phyloP scores from a whole-genome alignment of 1,139 yeast species.

The Nakaseomyces glabratus region DNA sequence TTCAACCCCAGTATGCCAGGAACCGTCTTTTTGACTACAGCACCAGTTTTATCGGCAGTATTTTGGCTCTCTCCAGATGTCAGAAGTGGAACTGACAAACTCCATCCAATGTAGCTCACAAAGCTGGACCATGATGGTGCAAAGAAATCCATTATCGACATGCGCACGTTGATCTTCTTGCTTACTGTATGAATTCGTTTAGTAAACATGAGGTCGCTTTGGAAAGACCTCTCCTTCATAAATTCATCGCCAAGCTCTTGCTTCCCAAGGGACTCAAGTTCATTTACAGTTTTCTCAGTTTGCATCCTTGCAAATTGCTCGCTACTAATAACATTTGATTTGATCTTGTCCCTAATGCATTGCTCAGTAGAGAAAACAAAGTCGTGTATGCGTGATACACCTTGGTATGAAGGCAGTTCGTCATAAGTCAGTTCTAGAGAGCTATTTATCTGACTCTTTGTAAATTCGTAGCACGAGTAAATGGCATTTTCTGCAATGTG shows the following conservation, averaged over 20 bases:
- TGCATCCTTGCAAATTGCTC: conserved; percentile 59
- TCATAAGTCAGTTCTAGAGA: conserved; percentile 54
- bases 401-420: conserved; percentile 50
- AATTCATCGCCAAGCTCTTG: conserved; percentile 49
- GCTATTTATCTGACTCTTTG: conserved; percentile 44
- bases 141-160: conserved; percentile 62
- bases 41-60: neutral
- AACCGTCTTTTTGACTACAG: conserved; percentile 8
- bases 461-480: conserved; percentile 49
- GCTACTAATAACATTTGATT: conserved; percentile 52
- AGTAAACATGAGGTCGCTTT: conserved; percentile 76
- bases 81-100: conserved; percentile 16
- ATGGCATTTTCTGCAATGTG: conserved; percentile 53
- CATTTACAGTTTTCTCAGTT: conserved; percentile 52
- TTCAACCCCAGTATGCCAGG: conserved; percentile 17
- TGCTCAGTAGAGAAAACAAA: conserved; percentile 66
- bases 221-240: conserved; percentile 57
- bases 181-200: conserved; percentile 57
- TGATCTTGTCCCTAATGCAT: conserved; percentile 54
- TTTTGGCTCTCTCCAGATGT: neutral
- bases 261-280: conserved; percentile 58
- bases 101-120: conserved; percentile 28
- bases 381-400: conserved; percentile 55
- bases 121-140: conserved; percentile 65
- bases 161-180: conserved; percentile 48